Conservation (phyloP, 1,284 basidiomycete species). For the Xerocomus amazonicus region DNA sequence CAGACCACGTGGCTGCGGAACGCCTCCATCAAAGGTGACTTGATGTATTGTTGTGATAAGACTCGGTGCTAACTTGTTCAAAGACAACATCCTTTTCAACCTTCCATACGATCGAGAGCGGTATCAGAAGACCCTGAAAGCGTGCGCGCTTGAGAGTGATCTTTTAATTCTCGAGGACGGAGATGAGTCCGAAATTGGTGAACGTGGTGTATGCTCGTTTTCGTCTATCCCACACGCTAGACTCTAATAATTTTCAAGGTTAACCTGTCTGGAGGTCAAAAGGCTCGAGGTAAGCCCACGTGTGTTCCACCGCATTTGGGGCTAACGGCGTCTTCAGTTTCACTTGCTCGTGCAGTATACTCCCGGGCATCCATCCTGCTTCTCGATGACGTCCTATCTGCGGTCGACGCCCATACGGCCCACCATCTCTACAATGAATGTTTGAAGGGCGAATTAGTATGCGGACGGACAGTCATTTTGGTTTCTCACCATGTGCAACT, state of each 20-base stretch:
- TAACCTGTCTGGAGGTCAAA: conserved; percentile 92
- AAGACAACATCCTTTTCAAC: conserved; percentile 91
- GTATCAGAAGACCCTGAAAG: conserved; percentile 46
- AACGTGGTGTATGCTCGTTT: conserved; percentile 61
- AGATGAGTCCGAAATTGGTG: conserved; percentile 89
- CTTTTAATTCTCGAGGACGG: conserved; percentile 92
- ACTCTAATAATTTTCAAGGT: conserved; percentile 43
- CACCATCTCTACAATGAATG: conserved; percentile 82
- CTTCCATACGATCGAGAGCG: conserved; percentile 76
- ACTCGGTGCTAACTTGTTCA: conserved; percentile 8
- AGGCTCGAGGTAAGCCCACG: conserved; percentile 68
- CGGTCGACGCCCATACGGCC: conserved; percentile 86
- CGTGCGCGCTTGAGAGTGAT: conserved; percentile 74
- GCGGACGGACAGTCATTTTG: conserved; percentile 76
- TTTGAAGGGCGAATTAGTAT: conserved; percentile 80
- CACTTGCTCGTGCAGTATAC: conserved; percentile 91
- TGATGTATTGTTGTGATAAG: background rate
- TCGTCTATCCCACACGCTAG: background rate
- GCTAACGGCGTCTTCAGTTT: conserved; percentile 48
- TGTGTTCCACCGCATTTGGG: background rate
- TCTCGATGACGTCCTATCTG: conserved; percentile 84
- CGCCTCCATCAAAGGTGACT: conserved; percentile 78
- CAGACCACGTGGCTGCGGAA: conserved; percentile 83
- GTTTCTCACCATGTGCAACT: conserved; percentile 91
- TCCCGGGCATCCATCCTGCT: conserved; percentile 83